Conservation (phyloP, 2,329 filamentous ascomycete genomes). For the Paecilomyces sp. region DNA sequence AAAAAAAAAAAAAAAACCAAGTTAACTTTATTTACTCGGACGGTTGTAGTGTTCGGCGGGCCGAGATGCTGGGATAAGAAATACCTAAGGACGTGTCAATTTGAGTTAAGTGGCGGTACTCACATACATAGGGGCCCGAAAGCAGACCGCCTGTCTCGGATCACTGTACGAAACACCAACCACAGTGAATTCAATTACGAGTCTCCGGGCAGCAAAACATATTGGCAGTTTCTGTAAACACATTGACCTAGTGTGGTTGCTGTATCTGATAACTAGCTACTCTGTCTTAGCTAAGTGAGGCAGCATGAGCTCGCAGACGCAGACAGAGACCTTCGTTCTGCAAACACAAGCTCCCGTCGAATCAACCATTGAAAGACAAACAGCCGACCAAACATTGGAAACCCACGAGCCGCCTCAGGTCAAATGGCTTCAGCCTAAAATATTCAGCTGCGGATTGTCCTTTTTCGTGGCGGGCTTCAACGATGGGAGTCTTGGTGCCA, state of each 20-base stretch:
- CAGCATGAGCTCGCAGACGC: neutral
- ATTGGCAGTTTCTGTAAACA: neutral
- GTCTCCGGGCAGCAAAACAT: no score
- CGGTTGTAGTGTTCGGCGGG: no score
- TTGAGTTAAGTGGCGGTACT: no score
- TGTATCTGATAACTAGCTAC: neutral
- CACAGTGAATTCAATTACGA: no score
- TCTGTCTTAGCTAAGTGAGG: neutral
- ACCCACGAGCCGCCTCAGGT: neutral
- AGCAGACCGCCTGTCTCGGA: no score
- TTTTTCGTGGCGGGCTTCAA: constrained; percentile 62
- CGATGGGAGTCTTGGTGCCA: constrained; percentile 56
- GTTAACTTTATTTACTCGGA: no score
- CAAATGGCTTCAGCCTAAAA: constrained; percentile 31
- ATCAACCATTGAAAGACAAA: neutral
- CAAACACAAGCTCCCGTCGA: neutral
- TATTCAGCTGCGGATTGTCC: constrained; percentile 51
- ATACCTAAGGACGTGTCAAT: no score
- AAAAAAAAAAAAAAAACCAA: no score
- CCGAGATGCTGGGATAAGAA: no score
- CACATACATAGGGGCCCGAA: no score
- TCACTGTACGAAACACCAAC: no score
- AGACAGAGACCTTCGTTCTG: neutral
- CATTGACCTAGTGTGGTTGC: neutral
- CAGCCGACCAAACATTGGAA: neutral